Percentiles rank a stretch among this genome's conserved stretches.
Evolutionary conservation across 768 basidiomycete species (phyloP).

Genomic region (Nidula microcarpa): DNA sequence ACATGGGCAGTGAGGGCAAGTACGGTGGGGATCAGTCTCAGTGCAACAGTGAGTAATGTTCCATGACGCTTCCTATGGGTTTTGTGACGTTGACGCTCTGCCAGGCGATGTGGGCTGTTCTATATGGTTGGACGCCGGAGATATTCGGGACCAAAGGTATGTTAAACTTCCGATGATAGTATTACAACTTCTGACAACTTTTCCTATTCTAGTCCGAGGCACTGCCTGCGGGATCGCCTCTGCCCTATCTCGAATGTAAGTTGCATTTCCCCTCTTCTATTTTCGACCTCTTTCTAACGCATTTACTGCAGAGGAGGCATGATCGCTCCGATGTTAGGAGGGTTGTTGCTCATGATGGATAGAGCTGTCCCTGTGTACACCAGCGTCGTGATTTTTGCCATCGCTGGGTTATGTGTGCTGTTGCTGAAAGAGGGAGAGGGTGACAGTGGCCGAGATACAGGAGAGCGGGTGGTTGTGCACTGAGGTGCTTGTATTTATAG

Average conservation of each 20-base stretch:
- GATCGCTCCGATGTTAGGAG: constrained; percentile 82
- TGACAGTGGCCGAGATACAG: constrained; percentile 22
- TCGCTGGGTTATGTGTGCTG: constrained; percentile 63
- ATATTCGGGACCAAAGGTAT: constrained; percentile 77
- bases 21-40: constrained; percentile 75
- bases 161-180: constrained; percentile 4
- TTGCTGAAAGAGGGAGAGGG: constrained; percentile 51
- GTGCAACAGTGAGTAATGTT: constrained; percentile 53
- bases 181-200: constrained; percentile 1
- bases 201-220: constrained; percentile 60
- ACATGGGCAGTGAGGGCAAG: constrained; percentile 60
- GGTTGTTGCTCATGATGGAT: constrained; percentile 63
- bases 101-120: constrained; percentile 83
- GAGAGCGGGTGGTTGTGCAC: constrained; percentile 21
- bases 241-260: constrained; percentile 79
- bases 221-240: constrained; percentile 88
- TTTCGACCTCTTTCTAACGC: background rate
- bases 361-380: constrained; percentile 74
- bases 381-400: constrained; percentile 61
- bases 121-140: constrained; percentile 89
- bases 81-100: background rate
- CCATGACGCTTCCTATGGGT: background rate
- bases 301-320: constrained; percentile 68
- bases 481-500: constrained; percentile 5
- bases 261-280: constrained; percentile 6